Conservation (phyloP, 257 asterid genomes). For the Rubia yunnanensis region DNA sequence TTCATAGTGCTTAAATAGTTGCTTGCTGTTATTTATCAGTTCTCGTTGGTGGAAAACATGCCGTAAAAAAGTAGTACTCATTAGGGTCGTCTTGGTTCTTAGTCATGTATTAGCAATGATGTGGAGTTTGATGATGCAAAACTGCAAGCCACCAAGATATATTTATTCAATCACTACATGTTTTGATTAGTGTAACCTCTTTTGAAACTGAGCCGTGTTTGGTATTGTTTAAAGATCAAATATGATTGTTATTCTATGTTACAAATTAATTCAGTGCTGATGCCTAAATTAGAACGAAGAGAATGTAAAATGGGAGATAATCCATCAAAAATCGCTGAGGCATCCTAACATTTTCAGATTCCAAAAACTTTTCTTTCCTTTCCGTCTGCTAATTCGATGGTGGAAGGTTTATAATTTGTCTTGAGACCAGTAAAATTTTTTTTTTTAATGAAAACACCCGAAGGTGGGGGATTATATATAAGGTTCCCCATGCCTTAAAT, state of each 20-base stretch:
- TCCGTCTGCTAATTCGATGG: neutral
- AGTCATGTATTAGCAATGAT: too few relatives aligned
- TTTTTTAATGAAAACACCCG: too few relatives aligned
- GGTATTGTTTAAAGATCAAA: neutral
- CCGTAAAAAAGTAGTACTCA: too few relatives aligned
- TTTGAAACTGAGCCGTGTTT: neutral
- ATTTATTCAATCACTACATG: too few relatives aligned
- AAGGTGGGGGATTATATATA: too few relatives aligned
- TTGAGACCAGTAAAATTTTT: too few relatives aligned
- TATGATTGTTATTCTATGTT: neutral
- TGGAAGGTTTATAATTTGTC: constrained; percentile 9
- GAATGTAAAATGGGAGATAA: constrained; percentile 84
- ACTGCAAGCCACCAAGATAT: too few relatives aligned
- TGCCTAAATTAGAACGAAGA: constrained; percentile 60
- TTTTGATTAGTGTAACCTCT: neutral
- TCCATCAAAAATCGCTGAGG: constrained; percentile 82
- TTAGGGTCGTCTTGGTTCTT: neutral
- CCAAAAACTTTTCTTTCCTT: neutral
- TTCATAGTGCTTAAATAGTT: too few relatives aligned
- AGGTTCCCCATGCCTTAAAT: too few relatives aligned
- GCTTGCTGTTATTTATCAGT: too few relatives aligned
- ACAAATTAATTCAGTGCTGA: neutral
- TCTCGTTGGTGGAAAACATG: too few relatives aligned
- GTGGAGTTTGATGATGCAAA: too few relatives aligned
- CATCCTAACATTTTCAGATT: constrained; percentile 88